Evolutionary conservation across 768 basidiomycete species (phyloP), one percentile per base, ranked within the genome.

Genomic region (Podaxis sp.): DNA sequence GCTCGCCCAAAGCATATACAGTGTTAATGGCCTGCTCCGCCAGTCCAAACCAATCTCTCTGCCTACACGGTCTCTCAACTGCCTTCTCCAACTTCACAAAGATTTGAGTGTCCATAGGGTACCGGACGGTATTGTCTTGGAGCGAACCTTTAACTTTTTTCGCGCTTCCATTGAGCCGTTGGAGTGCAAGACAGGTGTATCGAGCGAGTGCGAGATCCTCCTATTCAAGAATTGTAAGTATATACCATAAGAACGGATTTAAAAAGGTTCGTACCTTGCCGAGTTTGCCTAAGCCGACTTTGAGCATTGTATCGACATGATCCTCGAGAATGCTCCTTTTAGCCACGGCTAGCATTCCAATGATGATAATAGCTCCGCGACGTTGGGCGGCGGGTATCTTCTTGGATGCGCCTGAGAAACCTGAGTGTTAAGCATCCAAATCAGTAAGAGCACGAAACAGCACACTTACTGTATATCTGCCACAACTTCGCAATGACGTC

Each of bases 81-180:
- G 87, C 82, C 2, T 90, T 87, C 69, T 90, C 86, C 5, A 99
- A 80, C 68, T 91, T 91, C 28, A 80, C 80, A 79, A 99, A 98
- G 48, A 99, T 86, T 0, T 85, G 82, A 66, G 87, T 90, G 40
- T 91, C 88, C 91, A 97, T 98, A 8, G 89, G 88, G 62, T 95
- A 78, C 2, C 96, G 87, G 57, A 93, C 81, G 1, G 87, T 89
- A 69, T 93, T 95, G 78, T 97, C 93, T 20, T 87, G 78, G 7
- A 97, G 82, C 0, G 95, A 98, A 3, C 96, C 96, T 80, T 99
- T 99, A 64, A 99, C 86, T 72, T 99, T 99, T 80, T 99, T 99
- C 30, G 87, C 92, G 67, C 92, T 96, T 2, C 97, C 97, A 54
- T 93, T 93, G 8, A 99, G 80, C 0, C 97, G 85, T 66, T 96